Evolutionary conservation across 371 early-diverging fungal genomes (phyloP), one percentile per base, ranked within the genome.

Genomic region (Dinochytrium kinnereticum): DNA sequence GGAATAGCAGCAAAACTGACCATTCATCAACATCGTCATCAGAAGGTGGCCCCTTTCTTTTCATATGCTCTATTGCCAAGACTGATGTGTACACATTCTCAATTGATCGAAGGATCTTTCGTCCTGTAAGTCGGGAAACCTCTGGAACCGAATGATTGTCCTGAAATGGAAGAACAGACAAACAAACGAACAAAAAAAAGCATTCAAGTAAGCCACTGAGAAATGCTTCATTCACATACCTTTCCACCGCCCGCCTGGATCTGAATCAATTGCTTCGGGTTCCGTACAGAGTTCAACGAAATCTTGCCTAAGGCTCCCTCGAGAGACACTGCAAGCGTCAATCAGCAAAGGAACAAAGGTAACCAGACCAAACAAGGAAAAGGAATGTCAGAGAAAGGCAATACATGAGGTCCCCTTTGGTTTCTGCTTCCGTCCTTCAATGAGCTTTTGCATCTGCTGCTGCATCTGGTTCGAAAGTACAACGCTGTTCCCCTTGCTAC

Each of bases 231-330:
- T 26, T 5, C 36, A 64, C 28, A 74, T 66, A 71, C 74, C 59
- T 70, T 64, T 7, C 34, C 53, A 24, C 39, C 69, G 24, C 66
- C 70, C 10, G 64, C 30, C 33, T 74, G 77, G 51, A 95, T 92
- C 80, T 95, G 94, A 76, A 98, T 82, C 24, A 91, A 84, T 79
- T 95, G 94, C 65, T 93, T 92, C 13, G 97, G 97, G 76, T 94
- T 95, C 67, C 92, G 88, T 28, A 92, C 92, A 13, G 97, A 94
- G 72, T 91, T 90, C 51, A 93, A 84, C 0, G 96, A 90, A 71
- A 98, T 95, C 77, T 93, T 96, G 64, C 98, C 98, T 26, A 98
- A 84, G n/a, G 96, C 96, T 37, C 96, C 96, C 78, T 96, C 97
- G 68, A 95, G 83, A 2, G 94, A 87, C n/a, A 94, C 93, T 88